phyloP scores from a whole-genome alignment of 192 early-diverging fungal species.

The Spizellomyces punctatus region DNA sequence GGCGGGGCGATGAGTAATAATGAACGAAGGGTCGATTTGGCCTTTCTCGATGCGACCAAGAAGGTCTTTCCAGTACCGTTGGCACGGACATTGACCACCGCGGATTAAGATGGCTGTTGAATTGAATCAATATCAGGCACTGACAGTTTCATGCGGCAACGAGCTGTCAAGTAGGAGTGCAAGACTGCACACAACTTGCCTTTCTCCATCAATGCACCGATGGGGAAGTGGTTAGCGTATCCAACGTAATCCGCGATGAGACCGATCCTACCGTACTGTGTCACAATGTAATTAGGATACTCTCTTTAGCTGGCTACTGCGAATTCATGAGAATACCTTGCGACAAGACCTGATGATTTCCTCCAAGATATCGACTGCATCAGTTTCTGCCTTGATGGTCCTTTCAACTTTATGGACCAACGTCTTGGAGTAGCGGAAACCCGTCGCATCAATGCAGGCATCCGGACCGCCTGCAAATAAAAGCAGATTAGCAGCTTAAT shows the following conservation, averaged over 20 bases:
- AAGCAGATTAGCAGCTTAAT: no score
- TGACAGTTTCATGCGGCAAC: no score
- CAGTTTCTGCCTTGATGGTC: slow-evolving; percentile 51
- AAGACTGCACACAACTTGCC: neutral
- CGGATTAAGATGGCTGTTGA: neutral
- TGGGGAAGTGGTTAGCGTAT: slow-evolving; percentile 23
- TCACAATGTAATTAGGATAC: neutral
- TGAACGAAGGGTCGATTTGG: slow-evolving; percentile 46
- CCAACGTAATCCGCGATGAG: slow-evolving; percentile 56
- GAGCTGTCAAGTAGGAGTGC: no score
- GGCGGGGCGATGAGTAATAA: slow-evolving; percentile 49
- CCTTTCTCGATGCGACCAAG: slow-evolving; percentile 36
- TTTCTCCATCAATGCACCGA: slow-evolving; percentile 36
- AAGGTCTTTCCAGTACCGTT: slow-evolving; percentile 49
- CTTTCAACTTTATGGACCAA: slow-evolving; percentile 46
- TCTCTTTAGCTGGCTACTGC: no score
- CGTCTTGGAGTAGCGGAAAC: slow-evolving; percentile 56
- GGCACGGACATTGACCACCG: slow-evolving; percentile 48
- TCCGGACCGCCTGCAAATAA: slow-evolving; percentile 38
- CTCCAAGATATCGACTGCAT: slow-evolving; percentile 47
- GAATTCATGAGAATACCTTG: slow-evolving; percentile 24
- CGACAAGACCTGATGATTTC: slow-evolving; percentile 44
- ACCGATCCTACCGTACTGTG: slow-evolving; percentile 33
- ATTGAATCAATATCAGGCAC: no score
- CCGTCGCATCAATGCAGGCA: slow-evolving; percentile 48